Base-by-base conservation (phyloP, 768 basidiomycete species). In the Obba rivulosa region DNA sequence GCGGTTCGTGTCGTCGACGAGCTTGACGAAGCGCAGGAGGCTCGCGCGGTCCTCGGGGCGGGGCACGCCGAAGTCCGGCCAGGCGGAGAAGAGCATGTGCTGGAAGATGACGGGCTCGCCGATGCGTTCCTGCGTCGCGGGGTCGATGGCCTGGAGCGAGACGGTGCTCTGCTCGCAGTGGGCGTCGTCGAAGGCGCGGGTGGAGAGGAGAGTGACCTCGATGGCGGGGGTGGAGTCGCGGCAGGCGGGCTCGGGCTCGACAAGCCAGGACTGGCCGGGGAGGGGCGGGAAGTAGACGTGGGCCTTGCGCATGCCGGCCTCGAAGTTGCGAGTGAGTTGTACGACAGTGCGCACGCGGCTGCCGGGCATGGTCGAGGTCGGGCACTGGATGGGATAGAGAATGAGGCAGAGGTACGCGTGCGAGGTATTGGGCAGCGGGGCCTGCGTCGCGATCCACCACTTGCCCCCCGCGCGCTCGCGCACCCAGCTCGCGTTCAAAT, bases 11-110 rank as follows among this genome's bases (percentile, higher is more conserved):
- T 57, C 60, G 55, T 88, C 83, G 21, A 83, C 85, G n/a, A 86
- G 74, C 8, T 69, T 71, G 38, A 82, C 53, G 60, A 91, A 90
- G 20, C 66, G 66, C 22, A 88, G 64, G 14, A 91, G 67, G 36
- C 75, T 77, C n/a, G 67, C 69, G 36, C 75, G 76, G 51, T 89
- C 79, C 48, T 78, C 70, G 31, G 69, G 70, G 35, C 73, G 62
- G 9, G 90, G 90, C n/a, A 92, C 79, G 22, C 88, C 86, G 56
- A 89, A 81, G 63, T 92, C 90, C 14, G 90, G 90, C 90, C 90
- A 92, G 2, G 82, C 80, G 17, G 71, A 67, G 59, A 83, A 92
- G 28, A 90, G 63, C 64, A 92, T 54, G 60, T 92, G 90, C 41
- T 76, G 76, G 64, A 91, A 87, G 24, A 72, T 62, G 43, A 81